A percentile compares a stretch with the other conserved stretches of the same genome.
Evolutionary conservation across 1,284 basidiomycete species (phyloP).

Genomic region (Leccinum brunneo-olivaceum): DNA sequence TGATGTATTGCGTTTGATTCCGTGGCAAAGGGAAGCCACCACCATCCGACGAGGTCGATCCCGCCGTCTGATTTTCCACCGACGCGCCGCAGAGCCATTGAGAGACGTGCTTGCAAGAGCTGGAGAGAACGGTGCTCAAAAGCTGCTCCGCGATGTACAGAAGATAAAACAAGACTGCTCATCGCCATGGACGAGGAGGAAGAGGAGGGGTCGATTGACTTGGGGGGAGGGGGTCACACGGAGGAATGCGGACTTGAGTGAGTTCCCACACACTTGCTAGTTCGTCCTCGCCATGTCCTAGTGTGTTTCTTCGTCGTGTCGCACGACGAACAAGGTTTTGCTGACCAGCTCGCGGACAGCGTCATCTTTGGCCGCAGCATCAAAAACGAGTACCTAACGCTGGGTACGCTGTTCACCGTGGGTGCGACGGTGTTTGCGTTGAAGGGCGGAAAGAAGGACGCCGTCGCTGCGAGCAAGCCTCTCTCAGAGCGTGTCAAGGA

Average conservation of each 20-base stretch:
- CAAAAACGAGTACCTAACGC: conserved; percentile 71
- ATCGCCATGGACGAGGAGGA: neutral
- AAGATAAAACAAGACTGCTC: conserved; percentile 27
- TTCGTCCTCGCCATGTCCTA: conserved; percentile 35
- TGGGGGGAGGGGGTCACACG: conserved; percentile 17
- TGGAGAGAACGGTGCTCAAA: conserved; percentile 70
- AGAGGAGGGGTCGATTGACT: conserved; percentile 7
- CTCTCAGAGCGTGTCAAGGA: conserved; percentile 51
- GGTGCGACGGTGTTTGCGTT: conserved; percentile 47
- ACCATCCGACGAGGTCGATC: conserved; percentile 87
- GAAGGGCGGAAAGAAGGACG: conserved; percentile 47
- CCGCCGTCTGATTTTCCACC: conserved; percentile 84
- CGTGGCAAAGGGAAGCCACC: conserved; percentile 63
- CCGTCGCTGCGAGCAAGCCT: conserved; percentile 36
- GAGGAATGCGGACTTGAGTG: conserved; percentile 6
- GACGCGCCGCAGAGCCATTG: conserved; percentile 73
- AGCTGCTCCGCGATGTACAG: conserved; percentile 57
- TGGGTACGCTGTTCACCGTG: conserved; percentile 54
- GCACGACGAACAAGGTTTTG: neutral
- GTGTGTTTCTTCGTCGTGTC: conserved; percentile 23
- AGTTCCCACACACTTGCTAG: no score
- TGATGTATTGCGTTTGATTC: no score
- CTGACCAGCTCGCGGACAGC: conserved; percentile 34
- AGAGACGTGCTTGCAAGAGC: conserved; percentile 58
- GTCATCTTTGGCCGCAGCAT: conserved; percentile 67